Evolutionary conservation across 768 basidiomycete genomes (phyloP).

Genomic region (Tephrocybe sp.): DNA sequence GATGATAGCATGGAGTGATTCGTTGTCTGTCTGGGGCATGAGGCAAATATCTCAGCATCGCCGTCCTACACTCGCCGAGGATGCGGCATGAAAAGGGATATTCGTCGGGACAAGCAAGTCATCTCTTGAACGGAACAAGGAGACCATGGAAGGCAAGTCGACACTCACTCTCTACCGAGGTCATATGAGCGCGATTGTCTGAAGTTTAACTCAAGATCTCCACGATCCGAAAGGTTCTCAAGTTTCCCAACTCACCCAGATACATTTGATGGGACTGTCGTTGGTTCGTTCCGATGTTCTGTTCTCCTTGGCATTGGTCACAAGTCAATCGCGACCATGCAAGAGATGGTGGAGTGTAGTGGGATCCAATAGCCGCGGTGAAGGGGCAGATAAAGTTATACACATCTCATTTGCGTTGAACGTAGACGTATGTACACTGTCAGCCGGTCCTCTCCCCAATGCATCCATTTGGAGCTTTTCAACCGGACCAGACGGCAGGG

Average conservation of each 20-base stretch:
- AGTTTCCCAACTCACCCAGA: not conserved
- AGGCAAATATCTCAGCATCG: not conserved
- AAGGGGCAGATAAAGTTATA: not conserved
- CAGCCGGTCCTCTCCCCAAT: too few species aligned
- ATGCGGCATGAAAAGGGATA: slow-evolving; percentile 9
- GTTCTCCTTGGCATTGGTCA: not conserved
- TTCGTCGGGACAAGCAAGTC: slow-evolving; percentile 8
- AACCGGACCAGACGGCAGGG: slow-evolving; percentile 38
- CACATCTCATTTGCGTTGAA: not conserved
- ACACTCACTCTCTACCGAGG: not conserved
- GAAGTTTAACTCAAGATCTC: too few species aligned
- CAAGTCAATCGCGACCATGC: too few species aligned
- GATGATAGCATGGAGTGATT: not conserved
- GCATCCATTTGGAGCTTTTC: too few species aligned
- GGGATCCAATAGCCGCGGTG: too few species aligned
- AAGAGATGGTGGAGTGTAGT: too few species aligned
- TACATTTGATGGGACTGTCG: not conserved
- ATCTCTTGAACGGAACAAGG: not conserved
- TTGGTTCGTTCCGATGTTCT: not conserved
- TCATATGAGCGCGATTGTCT: too few species aligned
- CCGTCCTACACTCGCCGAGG: not conserved
- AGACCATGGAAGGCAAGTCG: not conserved
- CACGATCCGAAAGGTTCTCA: not conserved
- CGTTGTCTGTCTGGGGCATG: not conserved
- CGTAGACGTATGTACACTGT: not conserved